Base-by-base conservation (phyloP, 306 rosid species). In the Inga leiocalycina region DNA sequence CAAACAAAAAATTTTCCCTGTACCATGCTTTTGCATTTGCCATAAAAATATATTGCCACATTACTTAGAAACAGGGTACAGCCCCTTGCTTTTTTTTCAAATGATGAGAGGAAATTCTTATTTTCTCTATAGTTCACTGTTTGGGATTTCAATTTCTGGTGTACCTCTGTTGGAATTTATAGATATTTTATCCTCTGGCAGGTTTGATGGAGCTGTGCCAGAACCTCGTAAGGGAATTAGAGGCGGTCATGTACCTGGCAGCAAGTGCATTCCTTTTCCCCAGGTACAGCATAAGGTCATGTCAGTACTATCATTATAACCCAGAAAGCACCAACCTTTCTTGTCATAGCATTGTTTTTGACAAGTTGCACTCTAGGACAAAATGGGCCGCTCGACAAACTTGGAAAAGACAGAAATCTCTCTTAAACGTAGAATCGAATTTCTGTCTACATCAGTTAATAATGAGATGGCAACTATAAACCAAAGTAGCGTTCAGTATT, bases 181-280 rank as follows among this genome's bases (percentile, higher is more conserved):
- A 74, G 87, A 70, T 74, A 74, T 89, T 43, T 76, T 75, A 79
- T 87, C 49, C 20, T 81, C 78, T 81, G 84, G 65, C 92, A 94
- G 98, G 85, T 94, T 94, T 27, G 94, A 91, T 82, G 98, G 96
- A 88, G 54, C 86, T 83, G 94, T 89, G 45, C 84, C 85, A 7
- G 98, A 94, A 83, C 98, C 98, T 37, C 88, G 98, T 64, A 94
- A 91, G 88, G 98, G 98, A 76, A 91, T 94, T 78, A 89, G 91
- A 89, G 89, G 94, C 71, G 98, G 98, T 82, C 98, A 94, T 79
- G 96, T 94, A 80, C 98, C 98, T 71, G 93, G 94, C 74, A 94
- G 98, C 91, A 92, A 89, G 83, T 94, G 98, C 87, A 62, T 92
- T 78, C 97, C 98, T 79, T 94, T 90, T 87, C 4, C 83, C 27